Percentiles rank a stretch among this genome's conserved stretches.
These are phyloP conservation scores for Polygonum maritimum DNA, from an alignment of 148 eudicot genomes.

Conservation along the genomic window DNA sequence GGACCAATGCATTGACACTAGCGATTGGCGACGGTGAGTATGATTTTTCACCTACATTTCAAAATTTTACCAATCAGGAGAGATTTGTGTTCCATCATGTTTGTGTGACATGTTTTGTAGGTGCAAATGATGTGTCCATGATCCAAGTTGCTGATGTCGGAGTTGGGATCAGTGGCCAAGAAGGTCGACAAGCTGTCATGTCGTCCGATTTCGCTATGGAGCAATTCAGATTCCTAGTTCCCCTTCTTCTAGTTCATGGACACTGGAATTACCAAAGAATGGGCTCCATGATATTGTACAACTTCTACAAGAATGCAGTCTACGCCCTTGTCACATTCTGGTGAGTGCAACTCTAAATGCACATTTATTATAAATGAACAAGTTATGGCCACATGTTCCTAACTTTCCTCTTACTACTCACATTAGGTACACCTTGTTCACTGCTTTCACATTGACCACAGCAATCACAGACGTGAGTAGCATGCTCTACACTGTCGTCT, in stretches of 20 bases:
- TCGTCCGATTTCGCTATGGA: constrained; percentile 99
- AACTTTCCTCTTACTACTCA: neutral
- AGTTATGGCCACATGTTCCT: neutral
- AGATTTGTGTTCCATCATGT: neutral
- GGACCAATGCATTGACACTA: constrained; percentile 90
- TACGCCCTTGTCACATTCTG: constrained; percentile 93
- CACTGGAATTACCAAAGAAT: constrained; percentile 95
- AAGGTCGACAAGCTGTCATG: constrained; percentile 99
- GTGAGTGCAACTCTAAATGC: constrained; percentile 30
- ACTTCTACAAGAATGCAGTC: constrained; percentile 96
- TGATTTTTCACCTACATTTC: neutral
- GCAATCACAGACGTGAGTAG: constrained; percentile 98
- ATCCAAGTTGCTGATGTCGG: constrained; percentile 99
- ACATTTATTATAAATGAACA: neutral
- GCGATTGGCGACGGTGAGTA: constrained; percentile 91
- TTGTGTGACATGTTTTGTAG: constrained; percentile 21
- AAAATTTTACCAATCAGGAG: neutral
- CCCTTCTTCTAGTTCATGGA: constrained; percentile 89
- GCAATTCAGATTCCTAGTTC: constrained; percentile 74
- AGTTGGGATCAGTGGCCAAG: constrained; percentile 97
- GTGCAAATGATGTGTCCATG: constrained; percentile 99
- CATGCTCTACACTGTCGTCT: constrained; percentile 76
- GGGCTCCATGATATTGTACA: constrained; percentile 76
- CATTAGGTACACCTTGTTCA: constrained; percentile 67
- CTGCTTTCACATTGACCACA: constrained; percentile 81